These are phyloP conservation scores for Penicillium pancosmium DNA, from an alignment of 495 filamentous ascomycete genomes.

Conservation along the genomic window DNA sequence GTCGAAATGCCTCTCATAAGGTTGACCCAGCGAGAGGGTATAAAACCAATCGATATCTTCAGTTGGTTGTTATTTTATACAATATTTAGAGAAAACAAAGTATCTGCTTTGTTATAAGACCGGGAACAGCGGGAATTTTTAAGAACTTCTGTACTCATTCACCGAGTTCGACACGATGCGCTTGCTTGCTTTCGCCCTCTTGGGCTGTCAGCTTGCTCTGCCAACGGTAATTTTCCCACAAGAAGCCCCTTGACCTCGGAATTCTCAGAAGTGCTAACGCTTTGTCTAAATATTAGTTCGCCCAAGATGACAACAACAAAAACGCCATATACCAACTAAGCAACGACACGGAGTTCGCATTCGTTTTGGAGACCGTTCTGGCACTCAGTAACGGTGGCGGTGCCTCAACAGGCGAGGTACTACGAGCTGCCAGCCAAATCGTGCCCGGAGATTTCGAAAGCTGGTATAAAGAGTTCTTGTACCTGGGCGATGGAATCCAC, in stretches of 20 bases:
- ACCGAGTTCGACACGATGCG: background rate
- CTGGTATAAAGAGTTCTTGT: background rate
- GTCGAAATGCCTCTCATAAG: no score
- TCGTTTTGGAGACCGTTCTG: background rate
- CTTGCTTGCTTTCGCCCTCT: background rate
- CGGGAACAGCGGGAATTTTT: no score
- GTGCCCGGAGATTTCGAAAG: background rate
- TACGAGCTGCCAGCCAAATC: background rate
- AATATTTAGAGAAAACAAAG: background rate
- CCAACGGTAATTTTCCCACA: background rate
- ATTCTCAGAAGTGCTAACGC: background rate
- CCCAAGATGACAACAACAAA: background rate
- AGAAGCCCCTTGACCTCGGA: background rate
- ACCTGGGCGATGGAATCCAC: conserved; percentile 1
- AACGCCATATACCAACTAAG: background rate
- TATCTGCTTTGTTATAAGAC: background rate
- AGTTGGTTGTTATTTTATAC: background rate
- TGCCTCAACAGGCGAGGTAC: background rate
- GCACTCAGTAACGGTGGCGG: background rate
- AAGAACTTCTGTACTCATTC: no score
- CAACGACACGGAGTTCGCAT: background rate
- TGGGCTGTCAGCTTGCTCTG: background rate
- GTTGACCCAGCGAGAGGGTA: background rate
- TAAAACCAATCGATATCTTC: background rate
- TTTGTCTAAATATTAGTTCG: background rate